These are phyloP conservation scores for Sophora flavescens DNA, from an alignment of 306 rosid species.

Conservation along the genomic window DNA sequence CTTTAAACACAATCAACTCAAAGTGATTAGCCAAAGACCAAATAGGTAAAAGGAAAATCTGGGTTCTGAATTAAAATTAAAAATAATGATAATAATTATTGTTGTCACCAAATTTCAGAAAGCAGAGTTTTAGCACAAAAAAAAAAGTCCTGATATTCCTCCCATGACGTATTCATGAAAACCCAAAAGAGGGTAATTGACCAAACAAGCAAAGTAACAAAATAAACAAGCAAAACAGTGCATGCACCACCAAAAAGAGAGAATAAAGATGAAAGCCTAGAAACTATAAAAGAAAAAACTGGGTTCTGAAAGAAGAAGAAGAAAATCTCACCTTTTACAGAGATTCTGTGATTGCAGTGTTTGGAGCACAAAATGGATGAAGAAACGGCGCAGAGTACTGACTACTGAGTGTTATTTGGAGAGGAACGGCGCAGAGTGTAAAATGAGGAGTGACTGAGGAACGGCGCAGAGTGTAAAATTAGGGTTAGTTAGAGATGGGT, in stretches of 20 bases:
- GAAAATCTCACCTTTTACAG: background rate
- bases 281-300: background rate
- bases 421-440: too few species aligned
- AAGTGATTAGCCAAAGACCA: slow-evolving; percentile 8
- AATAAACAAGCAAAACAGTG: background rate
- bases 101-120: background rate
- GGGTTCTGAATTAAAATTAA: background rate
- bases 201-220: background rate
- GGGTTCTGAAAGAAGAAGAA: background rate
- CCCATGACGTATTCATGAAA: background rate
- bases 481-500: too few species aligned
- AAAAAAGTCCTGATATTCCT: background rate
- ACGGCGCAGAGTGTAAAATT: too few species aligned
- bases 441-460: too few species aligned
- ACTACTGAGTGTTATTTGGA: too few species aligned
- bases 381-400: too few species aligned
- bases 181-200: slow-evolving; percentile 9
- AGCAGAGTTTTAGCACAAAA: background rate
- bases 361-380: background rate
- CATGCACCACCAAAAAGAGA: slow-evolving; percentile 8
- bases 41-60: background rate
- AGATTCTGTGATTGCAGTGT: slow-evolving; percentile 5
- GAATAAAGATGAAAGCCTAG: background rate
- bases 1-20: background rate
- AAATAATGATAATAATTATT: background rate